These are phyloP conservation scores for Pleurozium schreberi DNA, from an alignment of 225 moss, liverwort and hornwort genomes.

Conservation along the genomic window DNA sequence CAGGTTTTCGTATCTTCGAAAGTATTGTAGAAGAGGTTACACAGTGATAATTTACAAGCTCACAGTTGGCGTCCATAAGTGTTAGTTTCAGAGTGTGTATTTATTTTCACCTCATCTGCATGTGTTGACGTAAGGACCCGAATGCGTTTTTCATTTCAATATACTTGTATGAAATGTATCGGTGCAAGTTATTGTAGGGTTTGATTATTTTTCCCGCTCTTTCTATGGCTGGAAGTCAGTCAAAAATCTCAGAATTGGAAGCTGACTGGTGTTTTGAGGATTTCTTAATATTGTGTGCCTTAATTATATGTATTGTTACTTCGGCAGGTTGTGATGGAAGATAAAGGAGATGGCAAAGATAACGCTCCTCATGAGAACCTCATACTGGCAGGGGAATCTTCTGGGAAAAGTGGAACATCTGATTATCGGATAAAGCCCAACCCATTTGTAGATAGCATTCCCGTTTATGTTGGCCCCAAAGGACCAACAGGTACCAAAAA, in stretches of 20 bases:
- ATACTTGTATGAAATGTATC: not conserved
- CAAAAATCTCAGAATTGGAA: not conserved
- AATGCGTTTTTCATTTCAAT: not conserved
- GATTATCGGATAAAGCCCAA: constrained; percentile 65
- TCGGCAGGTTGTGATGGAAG: constrained; percentile 83
- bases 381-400: constrained; percentile 48
- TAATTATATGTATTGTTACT: not conserved
- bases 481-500: constrained; percentile 12
- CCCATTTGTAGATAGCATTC: constrained; percentile 45
- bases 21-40: not conserved
- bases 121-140: not conserved
- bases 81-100: not conserved
- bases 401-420: constrained; percentile 17
- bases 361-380: constrained; percentile 28
- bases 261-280: not conserved
- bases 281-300: not conserved
- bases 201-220: not conserved
- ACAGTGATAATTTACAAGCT: not conserved
- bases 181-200: not conserved
- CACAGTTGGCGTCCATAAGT: not conserved
- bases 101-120: not conserved
- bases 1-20: not conserved
- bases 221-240: not conserved
- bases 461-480: constrained; percentile 45
- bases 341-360: constrained; percentile 48